phyloP scores from a whole-genome alignment of 306 rosid genomes.

The Sphenostylis stenocarpa region DNA sequence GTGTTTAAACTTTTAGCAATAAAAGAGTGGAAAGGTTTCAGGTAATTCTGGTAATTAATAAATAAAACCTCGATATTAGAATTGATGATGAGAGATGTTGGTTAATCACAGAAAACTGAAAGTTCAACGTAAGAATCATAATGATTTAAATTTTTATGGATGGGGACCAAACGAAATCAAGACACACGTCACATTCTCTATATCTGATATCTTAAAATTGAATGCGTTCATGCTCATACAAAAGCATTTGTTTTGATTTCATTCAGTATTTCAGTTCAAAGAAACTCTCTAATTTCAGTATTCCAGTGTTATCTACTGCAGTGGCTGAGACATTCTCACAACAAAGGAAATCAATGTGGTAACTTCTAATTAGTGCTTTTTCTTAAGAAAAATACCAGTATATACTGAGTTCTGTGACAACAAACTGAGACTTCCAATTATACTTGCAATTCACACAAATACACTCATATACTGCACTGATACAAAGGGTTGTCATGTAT shows the following conservation, averaged over 20 bases:
- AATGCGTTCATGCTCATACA: neutral
- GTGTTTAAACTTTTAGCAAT: neutral
- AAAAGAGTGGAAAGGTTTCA: neutral
- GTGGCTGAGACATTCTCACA: neutral
- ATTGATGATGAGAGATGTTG: neutral
- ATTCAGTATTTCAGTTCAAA: neutral
- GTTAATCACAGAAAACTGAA: neutral
- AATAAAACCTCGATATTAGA: neutral
- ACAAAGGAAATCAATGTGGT: neutral
- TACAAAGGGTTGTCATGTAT: neutral
- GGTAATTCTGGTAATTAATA: neutral
- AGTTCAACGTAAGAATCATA: neutral
- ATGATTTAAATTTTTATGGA: neutral
- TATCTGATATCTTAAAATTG: neutral
- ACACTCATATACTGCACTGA: neutral
- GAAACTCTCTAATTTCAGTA: no score
- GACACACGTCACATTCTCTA: constrained; percentile 14
- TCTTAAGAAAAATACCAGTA: neutral
- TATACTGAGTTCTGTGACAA: neutral
- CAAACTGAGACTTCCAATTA: neutral
- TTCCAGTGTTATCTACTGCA: no score
- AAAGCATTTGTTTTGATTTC: constrained; percentile 1
- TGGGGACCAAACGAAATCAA: constrained; percentile 7
- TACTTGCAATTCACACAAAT: neutral
- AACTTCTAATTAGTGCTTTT: neutral